A percentile compares a stretch with the other conserved stretches of the same genome.
Conservation (phyloP, 2,329 filamentous ascomycete species). For the Aspergillus melleus region DNA sequence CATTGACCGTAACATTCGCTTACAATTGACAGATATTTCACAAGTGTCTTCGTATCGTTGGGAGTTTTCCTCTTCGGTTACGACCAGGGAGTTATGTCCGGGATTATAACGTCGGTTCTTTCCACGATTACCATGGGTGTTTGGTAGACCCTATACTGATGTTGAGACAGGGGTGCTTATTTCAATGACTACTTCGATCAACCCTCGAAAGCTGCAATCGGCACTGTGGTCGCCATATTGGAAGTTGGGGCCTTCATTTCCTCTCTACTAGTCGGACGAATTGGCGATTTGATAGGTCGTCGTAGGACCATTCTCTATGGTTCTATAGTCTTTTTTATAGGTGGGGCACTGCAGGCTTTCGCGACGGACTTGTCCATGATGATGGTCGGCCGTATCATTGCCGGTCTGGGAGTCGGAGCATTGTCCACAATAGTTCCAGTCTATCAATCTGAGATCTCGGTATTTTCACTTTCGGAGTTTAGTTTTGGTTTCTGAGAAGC, state of each 20-base stretch:
- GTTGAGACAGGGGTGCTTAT: constrained; percentile 65
- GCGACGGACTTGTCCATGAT: constrained; percentile 87
- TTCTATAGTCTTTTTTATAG: constrained; percentile 80
- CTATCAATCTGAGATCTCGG: constrained; percentile 90
- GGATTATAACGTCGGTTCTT: constrained; percentile 63
- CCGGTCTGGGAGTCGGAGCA: constrained; percentile 82
- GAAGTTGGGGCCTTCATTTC: constrained; percentile 91
- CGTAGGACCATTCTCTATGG: constrained; percentile 90
- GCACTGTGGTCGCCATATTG: constrained; percentile 96
- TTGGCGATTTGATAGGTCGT: constrained; percentile 89
- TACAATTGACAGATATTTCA: constrained; percentile 72
- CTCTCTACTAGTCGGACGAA: constrained; percentile 78
- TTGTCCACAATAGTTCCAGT: constrained; percentile 90
- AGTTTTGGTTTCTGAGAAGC: not conserved
- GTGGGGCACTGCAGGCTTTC: constrained; percentile 81
- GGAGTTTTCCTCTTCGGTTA: constrained; percentile 67
- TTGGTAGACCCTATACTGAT: constrained; percentile 14
- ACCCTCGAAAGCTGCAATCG: constrained; percentile 81
- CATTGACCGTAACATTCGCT: constrained; percentile 17
- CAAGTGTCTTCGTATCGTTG: constrained; percentile 71
- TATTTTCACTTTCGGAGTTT: constrained; percentile 17
- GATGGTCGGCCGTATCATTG: constrained; percentile 76
- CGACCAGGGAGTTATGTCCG: constrained; percentile 66
- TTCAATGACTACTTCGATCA: constrained; percentile 93
- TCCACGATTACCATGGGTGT: not conserved